A percentile compares a stretch with the other conserved stretches of the same genome.
Evolutionary conservation across 1,284 basidiomycete species (phyloP).

Genomic region (Chondrostereum purpureum): DNA sequence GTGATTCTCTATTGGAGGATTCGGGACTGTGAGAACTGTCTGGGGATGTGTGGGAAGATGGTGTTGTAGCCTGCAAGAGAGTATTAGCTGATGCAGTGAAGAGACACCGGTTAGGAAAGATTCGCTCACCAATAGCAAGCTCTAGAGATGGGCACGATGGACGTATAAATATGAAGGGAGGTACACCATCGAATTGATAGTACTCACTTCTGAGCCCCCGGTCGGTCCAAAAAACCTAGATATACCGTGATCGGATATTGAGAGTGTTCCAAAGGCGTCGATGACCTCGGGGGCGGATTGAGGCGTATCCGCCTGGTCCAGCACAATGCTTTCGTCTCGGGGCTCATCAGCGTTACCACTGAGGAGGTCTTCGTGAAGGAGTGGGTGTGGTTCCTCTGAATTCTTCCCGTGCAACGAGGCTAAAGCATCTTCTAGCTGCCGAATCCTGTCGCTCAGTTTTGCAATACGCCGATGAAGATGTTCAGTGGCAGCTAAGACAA

Average conservation of each 20-base stretch:
- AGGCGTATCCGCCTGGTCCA: constrained; percentile 14
- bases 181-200: constrained; percentile 5
- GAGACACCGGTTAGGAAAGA: not conserved
- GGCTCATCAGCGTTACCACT: constrained; percentile 26
- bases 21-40: constrained; percentile 19
- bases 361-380: constrained; percentile 53
- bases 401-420: constrained; percentile 41
- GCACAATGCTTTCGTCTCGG: constrained; percentile 19
- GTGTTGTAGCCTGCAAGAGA: constrained; percentile 1
- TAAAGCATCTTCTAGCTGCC: constrained; percentile 62
- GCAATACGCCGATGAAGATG: constrained; percentile 63
- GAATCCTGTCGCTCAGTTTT: constrained; percentile 53
- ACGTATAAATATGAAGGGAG: constrained; percentile 7
- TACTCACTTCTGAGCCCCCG: constrained; percentile 53
- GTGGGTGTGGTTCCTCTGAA: constrained; percentile 52
- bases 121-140: constrained; percentile 25
- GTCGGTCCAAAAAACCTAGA: constrained; percentile 60
- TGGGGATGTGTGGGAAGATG: constrained; percentile 2
- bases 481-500: constrained; percentile 68
- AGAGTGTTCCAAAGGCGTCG: constrained; percentile 56
- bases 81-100: constrained; percentile 1
- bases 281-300: constrained; percentile 31
- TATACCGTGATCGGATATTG: constrained; percentile 53
- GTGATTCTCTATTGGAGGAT: constrained; percentile 25
- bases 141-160: constrained; percentile 18